phyloP scores from a whole-genome alignment of 345 rosid species.

The Brassica napus region Da-Ae NC_063445.1:3044001-3044500 shows the following conservation, averaged over 20 bases:
- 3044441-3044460: too few species aligned
- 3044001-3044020: slow-evolving; percentile 73
- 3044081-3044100: slow-evolving; percentile 47
- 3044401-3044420: too few species aligned
- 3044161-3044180: slow-evolving; percentile 82
- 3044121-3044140: slow-evolving; percentile 64
- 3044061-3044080: slow-evolving; percentile 56
- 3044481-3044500: too few species aligned
- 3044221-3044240: slow-evolving; percentile 63
- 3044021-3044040: slow-evolving; percentile 64
- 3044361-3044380: too few species aligned
- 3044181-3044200: slow-evolving; percentile 77
- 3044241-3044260: slow-evolving; percentile 66
- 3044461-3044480: too few species aligned
- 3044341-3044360: neutral
- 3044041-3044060: slow-evolving; percentile 50
- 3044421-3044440: too few species aligned
- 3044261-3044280: slow-evolving; percentile 71
- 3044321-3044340: slow-evolving; percentile 73
- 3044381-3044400: too few species aligned
- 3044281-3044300: slow-evolving; percentile 62
- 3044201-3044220: slow-evolving; percentile 63
- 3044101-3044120: slow-evolving; percentile 46
- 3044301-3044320: slow-evolving; percentile 54
- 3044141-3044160: slow-evolving; percentile 75